A percentile compares a stretch with the other conserved stretches of the same genome.
Evolutionary conservation across 179 eudicot species (phyloP).

Genomic region (Amaranthus tricolor): DNA sequence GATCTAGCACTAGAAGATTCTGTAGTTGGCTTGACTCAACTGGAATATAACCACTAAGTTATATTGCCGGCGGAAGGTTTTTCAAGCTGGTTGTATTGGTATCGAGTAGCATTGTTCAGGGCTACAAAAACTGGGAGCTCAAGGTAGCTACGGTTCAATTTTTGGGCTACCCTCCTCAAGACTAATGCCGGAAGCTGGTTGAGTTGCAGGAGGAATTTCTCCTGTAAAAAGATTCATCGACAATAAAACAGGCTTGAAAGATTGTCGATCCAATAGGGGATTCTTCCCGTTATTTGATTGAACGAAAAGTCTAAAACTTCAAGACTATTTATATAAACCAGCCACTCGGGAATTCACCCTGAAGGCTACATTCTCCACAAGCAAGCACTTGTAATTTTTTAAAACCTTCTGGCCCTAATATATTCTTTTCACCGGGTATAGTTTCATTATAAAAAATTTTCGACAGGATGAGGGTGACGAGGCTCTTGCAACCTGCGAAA

Average conservation of each 20-base stretch:
- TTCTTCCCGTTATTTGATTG: slow-evolving; percentile 48
- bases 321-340: slow-evolving; percentile 40
- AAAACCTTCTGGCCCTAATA: slow-evolving; percentile 40
- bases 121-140: slow-evolving; percentile 71
- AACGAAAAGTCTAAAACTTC: slow-evolving; percentile 66
- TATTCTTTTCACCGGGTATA: slow-evolving; percentile 38
- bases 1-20: slow-evolving; percentile 57
- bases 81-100: slow-evolving; percentile 68
- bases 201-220: slow-evolving; percentile 46
- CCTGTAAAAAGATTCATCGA: slow-evolving; percentile 56
- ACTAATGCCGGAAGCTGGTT: slow-evolving; percentile 42
- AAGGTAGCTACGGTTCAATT: slow-evolving; percentile 41
- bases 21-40: slow-evolving; percentile 54
- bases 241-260: slow-evolving; percentile 68
- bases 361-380: slow-evolving; percentile 68
- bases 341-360: slow-evolving; percentile 62
- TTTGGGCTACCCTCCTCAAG: slow-evolving; percentile 31
- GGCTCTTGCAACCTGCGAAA: slow-evolving; percentile 51
- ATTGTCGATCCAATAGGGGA: slow-evolving; percentile 62
- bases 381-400: slow-evolving; percentile 54
- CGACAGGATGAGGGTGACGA: slow-evolving; percentile 50
- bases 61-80: slow-evolving; percentile 68
- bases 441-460: slow-evolving; percentile 56
- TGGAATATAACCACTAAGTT: slow-evolving; percentile 61
- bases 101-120: slow-evolving; percentile 46